These are phyloP conservation scores for Articulospora tetracladia DNA, from an alignment of 495 filamentous ascomycete genomes.

Conservation along the genomic window DNA sequence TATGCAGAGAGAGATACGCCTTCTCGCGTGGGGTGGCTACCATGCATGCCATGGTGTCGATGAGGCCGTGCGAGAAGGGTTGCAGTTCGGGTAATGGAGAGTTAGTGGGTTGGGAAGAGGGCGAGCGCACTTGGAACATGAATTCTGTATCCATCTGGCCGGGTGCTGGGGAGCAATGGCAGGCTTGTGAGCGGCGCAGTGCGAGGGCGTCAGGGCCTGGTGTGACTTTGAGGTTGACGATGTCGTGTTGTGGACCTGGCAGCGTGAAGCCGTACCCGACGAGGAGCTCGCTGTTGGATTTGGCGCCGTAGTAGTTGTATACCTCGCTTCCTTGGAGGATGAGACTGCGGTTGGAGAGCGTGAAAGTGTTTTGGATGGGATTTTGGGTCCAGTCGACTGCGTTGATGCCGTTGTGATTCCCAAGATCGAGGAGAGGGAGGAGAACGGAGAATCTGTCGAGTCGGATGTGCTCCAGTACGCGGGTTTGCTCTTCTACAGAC, in stretches of 20 bases:
- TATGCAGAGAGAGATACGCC: slow-evolving; percentile 1
- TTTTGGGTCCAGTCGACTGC: slow-evolving; percentile 34
- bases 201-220: slow-evolving; percentile 3
- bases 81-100: background rate
- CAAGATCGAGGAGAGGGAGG: slow-evolving; percentile 48
- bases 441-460: slow-evolving; percentile 36
- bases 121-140: slow-evolving; percentile 6
- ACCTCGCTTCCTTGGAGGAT: slow-evolving; percentile 32
- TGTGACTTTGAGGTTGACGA: slow-evolving; percentile 25
- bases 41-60: slow-evolving; percentile 21
- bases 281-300: slow-evolving; percentile 44
- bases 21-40: slow-evolving; percentile 16
- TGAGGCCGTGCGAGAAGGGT: slow-evolving; percentile 15
- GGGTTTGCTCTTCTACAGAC: background rate
- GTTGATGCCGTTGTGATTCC: slow-evolving; percentile 46
- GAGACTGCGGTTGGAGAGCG: slow-evolving; percentile 14
- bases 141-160: slow-evolving; percentile 12
- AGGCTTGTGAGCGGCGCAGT: slow-evolving; percentile 15
- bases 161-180: background rate
- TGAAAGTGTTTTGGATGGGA: slow-evolving; percentile 22
- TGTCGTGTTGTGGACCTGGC: slow-evolving; percentile 25
- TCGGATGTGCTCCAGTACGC: slow-evolving; percentile 39
- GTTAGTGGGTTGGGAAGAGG: background rate
- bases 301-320: slow-evolving; percentile 52
- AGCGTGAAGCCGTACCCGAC: slow-evolving; percentile 50